Evolutionary conservation across 345 rosid genomes (phyloP).

Genomic region (Bretschneidera sinensis): DNA sequence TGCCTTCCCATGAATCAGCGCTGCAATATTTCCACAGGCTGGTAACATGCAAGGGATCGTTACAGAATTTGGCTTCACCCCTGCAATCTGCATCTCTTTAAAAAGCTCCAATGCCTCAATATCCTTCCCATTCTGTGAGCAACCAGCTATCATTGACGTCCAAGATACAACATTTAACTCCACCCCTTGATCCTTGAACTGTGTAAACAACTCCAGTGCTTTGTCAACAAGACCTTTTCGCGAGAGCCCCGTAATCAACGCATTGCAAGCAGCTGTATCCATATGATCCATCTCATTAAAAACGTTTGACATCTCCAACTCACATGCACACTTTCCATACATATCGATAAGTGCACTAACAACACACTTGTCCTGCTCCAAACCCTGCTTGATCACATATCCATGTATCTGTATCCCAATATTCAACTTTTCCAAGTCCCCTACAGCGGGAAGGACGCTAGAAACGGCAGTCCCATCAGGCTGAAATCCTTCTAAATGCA

Average conservation of each 20-base stretch:
- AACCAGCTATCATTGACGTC: slow-evolving; percentile 59
- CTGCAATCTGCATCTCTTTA: slow-evolving; percentile 57
- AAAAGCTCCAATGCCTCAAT: slow-evolving; percentile 53
- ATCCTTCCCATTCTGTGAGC: slow-evolving; percentile 62
- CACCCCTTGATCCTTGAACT: slow-evolving; percentile 31
- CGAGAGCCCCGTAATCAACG: slow-evolving; percentile 48
- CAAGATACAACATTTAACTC: slow-evolving; percentile 59
- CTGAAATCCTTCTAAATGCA: slow-evolving; percentile 42
- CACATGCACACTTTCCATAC: slow-evolving; percentile 52
- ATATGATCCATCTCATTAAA: slow-evolving; percentile 30
- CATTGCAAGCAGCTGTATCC: slow-evolving; percentile 56
- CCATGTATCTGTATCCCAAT: slow-evolving; percentile 55
- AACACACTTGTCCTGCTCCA: slow-evolving; percentile 35
- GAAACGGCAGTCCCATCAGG: slow-evolving; percentile 46
- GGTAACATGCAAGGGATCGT: slow-evolving; percentile 69
- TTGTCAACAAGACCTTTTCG: slow-evolving; percentile 48
- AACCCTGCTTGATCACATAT: slow-evolving; percentile 37
- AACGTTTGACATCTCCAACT: slow-evolving; percentile 30
- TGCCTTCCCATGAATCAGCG: slow-evolving; percentile 54
- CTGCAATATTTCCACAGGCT: slow-evolving; percentile 64
- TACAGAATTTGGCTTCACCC: slow-evolving; percentile 53
- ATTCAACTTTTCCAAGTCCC: slow-evolving; percentile 32
- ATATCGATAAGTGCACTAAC: slow-evolving; percentile 45
- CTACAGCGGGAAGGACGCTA: slow-evolving; percentile 48
- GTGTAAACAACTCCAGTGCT: slow-evolving; percentile 43